Base-by-base conservation (phyloP, 495 filamentous ascomycete genomes). In the Xylaria flabelliformis region DNA sequence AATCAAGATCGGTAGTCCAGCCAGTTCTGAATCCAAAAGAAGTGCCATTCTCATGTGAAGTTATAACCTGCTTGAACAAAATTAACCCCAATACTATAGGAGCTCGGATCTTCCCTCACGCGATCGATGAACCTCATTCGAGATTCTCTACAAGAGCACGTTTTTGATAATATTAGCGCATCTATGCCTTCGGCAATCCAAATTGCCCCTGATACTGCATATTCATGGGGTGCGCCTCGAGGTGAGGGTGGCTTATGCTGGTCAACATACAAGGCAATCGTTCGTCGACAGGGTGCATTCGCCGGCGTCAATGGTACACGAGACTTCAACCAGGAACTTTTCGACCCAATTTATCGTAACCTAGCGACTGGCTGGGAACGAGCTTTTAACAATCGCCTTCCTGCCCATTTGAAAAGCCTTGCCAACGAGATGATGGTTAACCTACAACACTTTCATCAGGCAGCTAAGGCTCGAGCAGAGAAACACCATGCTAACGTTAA, bases 221-320 rank as follows among this genome's bases (percentile, higher is more conserved):
- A 72, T 3, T 73, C 81, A 41, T 92, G 89, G 90, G 86, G 86
- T 6, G 78, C 79, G 15, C 81, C 76, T 46, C 80, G 82, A 70
- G 46, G 64, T 58, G 70, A 73, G n/a, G 87, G 88, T 34, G 90
- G 88, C 6, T 74, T 87, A 24, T 71, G 73, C 42, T 91, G 83
- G 83, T 32, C 80, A 3, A 91, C 91, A 0, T 93, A 92, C 73
- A 89, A 87, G 77, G 91, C 90, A n/a, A 84, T 85, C 7, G 87
- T 85, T 75, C 81, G 85, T 66, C 83, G 90, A 24, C 41, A 74
- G 5, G 80, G 85, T 17, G 72, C 81, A 15, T 85, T 74, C 39
- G 1, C 50, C 7, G 84, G 83, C 51, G 67, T 74, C 32, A 24
- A 67, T 12, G 85, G 85, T 0, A 66, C 73, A 2, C 78, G 79